Percentiles rank a stretch among this genome's conserved stretches.
phyloP scores from a whole-genome alignment of 1,139 yeast genomes.

The Suhomyces coccinellae region DNA sequence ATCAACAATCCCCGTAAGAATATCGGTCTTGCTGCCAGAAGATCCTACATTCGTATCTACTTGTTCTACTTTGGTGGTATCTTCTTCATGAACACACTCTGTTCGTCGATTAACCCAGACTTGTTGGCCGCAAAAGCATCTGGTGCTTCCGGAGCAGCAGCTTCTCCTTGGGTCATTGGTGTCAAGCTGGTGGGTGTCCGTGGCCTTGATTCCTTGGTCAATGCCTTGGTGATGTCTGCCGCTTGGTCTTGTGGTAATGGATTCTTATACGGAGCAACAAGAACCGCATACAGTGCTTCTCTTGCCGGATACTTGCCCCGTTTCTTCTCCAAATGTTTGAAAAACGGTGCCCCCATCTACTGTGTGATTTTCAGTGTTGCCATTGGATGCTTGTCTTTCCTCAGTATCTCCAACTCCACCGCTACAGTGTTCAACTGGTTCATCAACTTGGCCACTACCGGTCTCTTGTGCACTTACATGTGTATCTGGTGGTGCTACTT shows the following conservation, averaged over 20 bases:
- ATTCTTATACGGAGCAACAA: constrained; percentile 36
- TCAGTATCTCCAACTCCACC: constrained; percentile 29
- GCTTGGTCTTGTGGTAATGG: constrained; percentile 46
- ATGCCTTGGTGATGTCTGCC: constrained; percentile 35
- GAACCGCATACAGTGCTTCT: constrained; percentile 37
- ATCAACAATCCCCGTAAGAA: constrained; percentile 33
- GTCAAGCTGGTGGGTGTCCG: constrained; percentile 36
- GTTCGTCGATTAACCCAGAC: constrained; percentile 35
- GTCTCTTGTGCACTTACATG: constrained; percentile 53
- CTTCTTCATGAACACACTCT: constrained; percentile 37
- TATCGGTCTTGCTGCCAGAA: constrained; percentile 36
- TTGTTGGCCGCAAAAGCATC: constrained; percentile 26
- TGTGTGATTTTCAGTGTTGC: constrained; percentile 27
- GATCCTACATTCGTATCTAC: constrained; percentile 36
- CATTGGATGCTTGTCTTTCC: constrained; percentile 30
- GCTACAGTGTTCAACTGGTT: constrained; percentile 41
- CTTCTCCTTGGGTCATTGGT: constrained; percentile 45
- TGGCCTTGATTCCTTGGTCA: constrained; percentile 38
- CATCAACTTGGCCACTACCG: constrained; percentile 48
- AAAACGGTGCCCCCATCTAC: constrained; percentile 38
- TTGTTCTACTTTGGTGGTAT: constrained; percentile 41
- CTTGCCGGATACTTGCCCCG: constrained; percentile 41
- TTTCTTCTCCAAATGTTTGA: constrained; percentile 33
- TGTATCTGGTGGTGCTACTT: constrained; percentile 51
- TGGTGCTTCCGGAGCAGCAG: constrained; percentile 35